phyloP scores from a whole-genome alignment of 2,329 filamentous ascomycete genomes.

The Stenocarpella maydis region DNA sequence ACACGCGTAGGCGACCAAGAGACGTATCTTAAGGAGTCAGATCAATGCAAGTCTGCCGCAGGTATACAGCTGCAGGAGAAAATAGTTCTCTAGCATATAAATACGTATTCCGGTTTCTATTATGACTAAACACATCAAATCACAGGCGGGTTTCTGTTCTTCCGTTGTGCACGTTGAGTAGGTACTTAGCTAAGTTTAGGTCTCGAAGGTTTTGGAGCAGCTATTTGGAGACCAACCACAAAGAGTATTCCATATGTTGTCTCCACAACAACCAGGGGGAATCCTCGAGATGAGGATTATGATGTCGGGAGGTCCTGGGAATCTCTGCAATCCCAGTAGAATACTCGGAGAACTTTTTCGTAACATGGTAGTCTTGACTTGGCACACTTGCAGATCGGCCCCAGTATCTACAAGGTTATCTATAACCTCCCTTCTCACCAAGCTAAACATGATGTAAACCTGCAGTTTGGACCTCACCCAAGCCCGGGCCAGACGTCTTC shows the following conservation, averaged over 20 bases:
- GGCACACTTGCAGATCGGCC: not conserved
- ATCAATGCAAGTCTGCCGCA: not conserved
- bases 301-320: not conserved
- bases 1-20: too few relatives aligned
- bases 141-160: too few relatives aligned
- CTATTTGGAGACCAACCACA: not conserved
- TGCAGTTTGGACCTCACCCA: not conserved
- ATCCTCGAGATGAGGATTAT: not conserved
- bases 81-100: too few relatives aligned
- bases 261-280: slow-evolving; percentile 4
- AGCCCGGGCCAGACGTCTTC: not conserved
- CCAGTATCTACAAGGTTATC: not conserved
- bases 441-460: not conserved
- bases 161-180: too few relatives aligned
- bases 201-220: not conserved
- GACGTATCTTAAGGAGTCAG: too few relatives aligned
- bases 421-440: not conserved
- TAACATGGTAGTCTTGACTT: not conserved
- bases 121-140: not conserved
- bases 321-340: not conserved
- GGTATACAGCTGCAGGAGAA: not conserved
- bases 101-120: too few relatives aligned
- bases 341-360: not conserved
- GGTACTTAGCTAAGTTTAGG: not conserved
- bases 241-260: not conserved